A percentile compares a stretch with the other conserved stretches of the same genome.
Conservation (phyloP, 2,329 filamentous ascomycete species). For the Lachnellula cervina region DNA sequence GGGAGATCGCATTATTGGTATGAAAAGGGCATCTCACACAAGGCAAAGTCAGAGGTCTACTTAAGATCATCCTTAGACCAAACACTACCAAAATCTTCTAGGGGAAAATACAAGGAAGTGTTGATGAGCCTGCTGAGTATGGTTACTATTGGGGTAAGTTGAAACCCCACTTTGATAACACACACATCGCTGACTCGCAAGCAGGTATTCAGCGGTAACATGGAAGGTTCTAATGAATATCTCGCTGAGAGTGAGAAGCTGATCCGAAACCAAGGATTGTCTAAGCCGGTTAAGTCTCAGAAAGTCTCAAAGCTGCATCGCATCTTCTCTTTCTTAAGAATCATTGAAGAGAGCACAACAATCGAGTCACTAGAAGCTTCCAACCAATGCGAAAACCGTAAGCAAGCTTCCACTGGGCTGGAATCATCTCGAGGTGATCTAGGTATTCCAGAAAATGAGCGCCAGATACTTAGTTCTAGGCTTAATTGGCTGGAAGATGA, state of each 20-base stretch:
- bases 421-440: background rate
- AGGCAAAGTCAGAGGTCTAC: background rate
- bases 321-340: constrained; percentile 16
- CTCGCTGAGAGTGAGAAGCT: constrained; percentile 10
- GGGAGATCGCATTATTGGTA: constrained; percentile 5
- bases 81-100: constrained; percentile 4
- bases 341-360: constrained; percentile 15
- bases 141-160: constrained; percentile 16
- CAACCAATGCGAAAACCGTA: background rate
- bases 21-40: constrained; percentile 1
- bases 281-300: constrained; percentile 12
- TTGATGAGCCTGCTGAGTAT: constrained; percentile 15
- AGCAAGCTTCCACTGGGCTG: background rate
- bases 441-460: background rate
- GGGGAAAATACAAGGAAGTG: constrained; percentile 16
- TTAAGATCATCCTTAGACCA: constrained; percentile 3
- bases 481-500: constrained; percentile 4
- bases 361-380: background rate
- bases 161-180: background rate
- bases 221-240: constrained; percentile 12
- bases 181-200: background rate
- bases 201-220: constrained; percentile 14
- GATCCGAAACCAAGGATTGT: constrained; percentile 9
- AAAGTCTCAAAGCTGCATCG: constrained; percentile 15
- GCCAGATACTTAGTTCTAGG: constrained; percentile 1